A percentile compares a stretch with the other conserved stretches of the same genome.
These are phyloP conservation scores for Talaromyces ruber DNA, from an alignment of 495 filamentous ascomycete genomes.

Conservation along the genomic window DNA sequence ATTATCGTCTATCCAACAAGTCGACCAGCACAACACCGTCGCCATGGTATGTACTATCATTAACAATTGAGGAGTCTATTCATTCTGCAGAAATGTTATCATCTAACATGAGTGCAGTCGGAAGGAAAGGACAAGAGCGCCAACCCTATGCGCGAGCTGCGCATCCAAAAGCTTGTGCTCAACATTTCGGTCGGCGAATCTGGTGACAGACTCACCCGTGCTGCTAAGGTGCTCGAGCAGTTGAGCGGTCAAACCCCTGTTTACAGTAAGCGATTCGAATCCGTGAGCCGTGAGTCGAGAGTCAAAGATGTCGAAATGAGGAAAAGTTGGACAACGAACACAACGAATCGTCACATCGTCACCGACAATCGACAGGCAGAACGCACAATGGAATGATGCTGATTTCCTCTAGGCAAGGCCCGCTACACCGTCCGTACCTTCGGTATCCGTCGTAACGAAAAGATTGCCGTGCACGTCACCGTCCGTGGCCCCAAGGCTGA, in stretches of 20 bases:
- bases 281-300: neutral
- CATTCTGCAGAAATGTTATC: conserved; percentile 9
- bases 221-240: conserved; percentile 99
- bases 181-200: conserved; percentile 99
- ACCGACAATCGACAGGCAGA: neutral
- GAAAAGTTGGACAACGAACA: neutral
- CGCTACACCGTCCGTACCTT: conserved; percentile 99
- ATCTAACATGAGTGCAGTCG: conserved; percentile 24
- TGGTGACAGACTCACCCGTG: conserved; percentile 99
- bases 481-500: conserved; percentile 99
- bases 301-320: conserved; percentile 3
- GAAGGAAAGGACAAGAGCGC: conserved; percentile 69
- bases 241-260: conserved; percentile 98
- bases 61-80: no score
- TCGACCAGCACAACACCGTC: conserved; percentile 39
- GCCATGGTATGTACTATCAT: conserved; percentile 37
- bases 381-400: neutral
- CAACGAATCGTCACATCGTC: neutral
- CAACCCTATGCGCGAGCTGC: conserved; percentile 99
- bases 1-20: conserved; percentile 25
- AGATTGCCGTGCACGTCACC: conserved; percentile 99
- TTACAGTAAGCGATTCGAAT: conserved; percentile 61
- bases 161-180: conserved; percentile 99
- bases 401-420: conserved; percentile 68
- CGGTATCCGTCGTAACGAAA: conserved; percentile 99